Base-by-base conservation (phyloP, 2,329 filamentous ascomycete species). In the Hypomyces rosellus region DNA sequence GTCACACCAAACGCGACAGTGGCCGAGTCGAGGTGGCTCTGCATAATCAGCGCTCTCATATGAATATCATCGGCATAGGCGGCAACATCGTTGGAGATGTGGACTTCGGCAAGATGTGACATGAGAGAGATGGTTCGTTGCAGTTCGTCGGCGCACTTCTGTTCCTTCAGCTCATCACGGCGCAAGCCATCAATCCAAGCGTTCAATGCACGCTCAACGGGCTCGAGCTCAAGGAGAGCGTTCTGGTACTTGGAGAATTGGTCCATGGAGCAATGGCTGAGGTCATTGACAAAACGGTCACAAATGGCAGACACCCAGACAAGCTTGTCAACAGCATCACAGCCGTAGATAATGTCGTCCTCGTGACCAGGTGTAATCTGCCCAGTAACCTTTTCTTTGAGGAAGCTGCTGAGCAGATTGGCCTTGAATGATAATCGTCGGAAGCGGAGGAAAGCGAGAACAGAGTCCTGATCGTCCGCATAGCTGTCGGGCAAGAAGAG, bases 391-490 rank as follows among this genome's bases (percentile, higher is more conserved):
- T 85, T 81, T 60, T 96, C 90, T 57, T 86, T 87, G 61, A 96
- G 79, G 57, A 93, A 89, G 34, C 77, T 80, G 56, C 85, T 84
- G 52, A 95, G 76, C 45, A 96, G 73, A 46, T 81, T 82, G 1
- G 91, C 86, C 73, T 97, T 99, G 76, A 95, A 96, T 1, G 82
- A 82, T 44, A 97, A 79, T 41, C 92, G 80, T 65, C 88, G 91
- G 75, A 96, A 95, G 8, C 90, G 81, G 49, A 99, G 77, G 46
- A 96, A 77, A 5, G 92, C 89, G 33, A 93, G 77, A n/a, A 97
- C 84, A 1, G 92, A 93, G 62, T 95, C 88, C 54, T 84, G 80
- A 57, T 96, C 90, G 15, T 81, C 73, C 58, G 86, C 84, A 65
- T 89, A 96, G 16, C 81, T 85, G 54, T 95, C 90, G 0, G 91